Conservation (phyloP, 225 moss, liverwort and hornwort species). For the Sphagnum tenellum region DNA sequence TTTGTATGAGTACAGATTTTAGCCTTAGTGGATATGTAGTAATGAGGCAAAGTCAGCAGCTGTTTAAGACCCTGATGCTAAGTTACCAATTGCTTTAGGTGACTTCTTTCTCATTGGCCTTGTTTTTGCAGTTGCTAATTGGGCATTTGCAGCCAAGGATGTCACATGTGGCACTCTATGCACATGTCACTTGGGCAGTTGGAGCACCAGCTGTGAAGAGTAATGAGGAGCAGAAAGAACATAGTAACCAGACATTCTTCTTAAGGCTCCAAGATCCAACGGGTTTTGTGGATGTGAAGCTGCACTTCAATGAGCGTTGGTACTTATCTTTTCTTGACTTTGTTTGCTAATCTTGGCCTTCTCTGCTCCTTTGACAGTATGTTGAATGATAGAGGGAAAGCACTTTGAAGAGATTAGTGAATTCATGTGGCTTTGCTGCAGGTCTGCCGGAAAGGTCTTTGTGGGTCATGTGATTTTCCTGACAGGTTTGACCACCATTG, state of each 20-base stretch:
- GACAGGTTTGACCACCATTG: constrained; percentile 24
- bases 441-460: constrained; percentile 42
- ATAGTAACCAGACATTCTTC: constrained; percentile 20
- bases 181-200: constrained; percentile 25
- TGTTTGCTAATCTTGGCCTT: too few species aligned
- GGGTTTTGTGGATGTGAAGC: constrained; percentile 31
- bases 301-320: constrained; percentile 36
- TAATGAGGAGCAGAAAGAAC: constrained; percentile 17
- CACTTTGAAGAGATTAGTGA: not conserved
- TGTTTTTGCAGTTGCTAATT: constrained; percentile 25
- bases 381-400: too few species aligned
- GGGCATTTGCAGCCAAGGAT: constrained; percentile 34
- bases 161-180: constrained; percentile 40
- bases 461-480: constrained; percentile 43
- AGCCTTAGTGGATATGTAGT: too few species aligned
- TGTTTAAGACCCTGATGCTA: not conserved
- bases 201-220: constrained; percentile 14
- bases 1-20: too few species aligned
- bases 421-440: constrained; percentile 9
- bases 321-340: constrained; percentile 2
- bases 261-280: constrained; percentile 35
- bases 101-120: not conserved
- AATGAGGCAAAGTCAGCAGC: too few species aligned
- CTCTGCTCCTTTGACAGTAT: too few species aligned
- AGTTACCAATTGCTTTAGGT: not conserved